A percentile compares a stretch with the other conserved stretches of the same genome.
phyloP scores from a whole-genome alignment of 2,329 filamentous ascomycete genomes.

The Aaosphaeria arxii region DNA sequence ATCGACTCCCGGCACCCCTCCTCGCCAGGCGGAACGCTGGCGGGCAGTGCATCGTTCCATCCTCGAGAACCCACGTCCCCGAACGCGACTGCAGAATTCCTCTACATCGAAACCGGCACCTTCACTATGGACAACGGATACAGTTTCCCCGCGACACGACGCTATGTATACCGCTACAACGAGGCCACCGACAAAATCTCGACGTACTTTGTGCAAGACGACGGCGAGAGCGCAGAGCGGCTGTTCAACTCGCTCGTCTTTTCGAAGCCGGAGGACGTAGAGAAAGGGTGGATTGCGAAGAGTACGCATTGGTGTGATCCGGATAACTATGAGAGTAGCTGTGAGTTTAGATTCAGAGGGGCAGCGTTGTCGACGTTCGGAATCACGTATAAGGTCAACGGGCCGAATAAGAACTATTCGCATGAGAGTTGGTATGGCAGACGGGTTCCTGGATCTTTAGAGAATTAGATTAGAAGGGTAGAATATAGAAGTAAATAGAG shows the following conservation, averaged over 20 bases:
- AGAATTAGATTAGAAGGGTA: too few species aligned
- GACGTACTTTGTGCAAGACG: constrained; percentile 72
- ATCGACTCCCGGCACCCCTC: constrained; percentile 54
- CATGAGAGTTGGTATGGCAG: constrained; percentile 35
- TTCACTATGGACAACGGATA: constrained; percentile 59
- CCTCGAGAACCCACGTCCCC: constrained; percentile 56
- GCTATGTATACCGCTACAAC: constrained; percentile 72
- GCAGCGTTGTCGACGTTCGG: constrained; percentile 58
- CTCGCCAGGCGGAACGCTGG: constrained; percentile 63
- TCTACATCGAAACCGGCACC: constrained; percentile 64
- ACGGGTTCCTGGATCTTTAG: too few species aligned
- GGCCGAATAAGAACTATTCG: constrained; percentile 71
- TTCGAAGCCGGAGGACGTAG: constrained; percentile 21
- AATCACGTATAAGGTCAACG: constrained; percentile 64
- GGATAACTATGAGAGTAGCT: constrained; percentile 69
- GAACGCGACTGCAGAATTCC: constrained; percentile 53
- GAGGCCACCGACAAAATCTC: constrained; percentile 59
- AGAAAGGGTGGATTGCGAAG: constrained; percentile 59
- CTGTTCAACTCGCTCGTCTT: constrained; percentile 75
- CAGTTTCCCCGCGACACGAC: constrained; percentile 58
- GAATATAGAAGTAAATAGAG: too few species aligned
- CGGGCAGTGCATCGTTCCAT: constrained; percentile 63
- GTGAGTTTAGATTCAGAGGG: constrained; percentile 64
- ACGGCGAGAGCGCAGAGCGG: constrained; percentile 64
- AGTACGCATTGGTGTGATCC: constrained; percentile 68